phyloP scores from a whole-genome alignment of 257 asterid species.

The Solanum peruvianum region DNA sequence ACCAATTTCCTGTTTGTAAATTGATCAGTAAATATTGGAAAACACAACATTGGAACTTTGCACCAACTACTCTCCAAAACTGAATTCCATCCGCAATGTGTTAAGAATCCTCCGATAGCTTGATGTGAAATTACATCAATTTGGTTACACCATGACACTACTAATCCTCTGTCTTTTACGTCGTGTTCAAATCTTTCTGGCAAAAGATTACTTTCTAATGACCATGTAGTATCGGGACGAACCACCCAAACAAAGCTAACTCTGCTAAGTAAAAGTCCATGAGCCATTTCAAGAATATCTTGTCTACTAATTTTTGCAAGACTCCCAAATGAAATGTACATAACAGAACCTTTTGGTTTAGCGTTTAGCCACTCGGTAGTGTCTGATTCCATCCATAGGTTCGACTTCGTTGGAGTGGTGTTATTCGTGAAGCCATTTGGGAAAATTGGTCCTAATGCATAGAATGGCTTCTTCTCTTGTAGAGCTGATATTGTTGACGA shows the following conservation, averaged over 20 bases:
- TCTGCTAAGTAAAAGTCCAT: conserved; percentile 1
- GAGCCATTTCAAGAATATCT: conserved; percentile 7
- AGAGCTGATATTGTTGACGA: conserved; percentile 3
- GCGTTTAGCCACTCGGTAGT: background rate
- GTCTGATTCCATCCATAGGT: conserved; percentile 8
- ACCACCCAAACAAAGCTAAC: conserved; percentile 13
- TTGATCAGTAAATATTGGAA: conserved; percentile 1
- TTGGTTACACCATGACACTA: conserved; percentile 12
- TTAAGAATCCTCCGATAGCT: conserved; percentile 9
- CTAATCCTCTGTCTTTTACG: background rate
- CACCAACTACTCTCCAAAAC: conserved; percentile 4
- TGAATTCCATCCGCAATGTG: conserved; percentile 9
- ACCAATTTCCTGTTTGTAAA: background rate
- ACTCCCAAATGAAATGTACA: conserved; percentile 20
- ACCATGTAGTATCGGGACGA: conserved; percentile 2
- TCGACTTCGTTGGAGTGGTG: background rate
- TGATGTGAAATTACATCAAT: conserved; percentile 6
- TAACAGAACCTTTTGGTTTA: conserved; percentile 9
- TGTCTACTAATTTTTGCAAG: background rate
- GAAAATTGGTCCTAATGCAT: conserved; percentile 12
- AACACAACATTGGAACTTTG: conserved; percentile 3
- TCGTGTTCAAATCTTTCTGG: conserved; percentile 1
- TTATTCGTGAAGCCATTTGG: background rate
- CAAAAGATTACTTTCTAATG: background rate
- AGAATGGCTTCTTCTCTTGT: background rate